A percentile compares a stretch with the other conserved stretches of the same genome.
These are phyloP conservation scores for Podospora pseudocomata DNA, from an alignment of 495 filamentous ascomycete species.

Conservation along the genomic window DNA sequence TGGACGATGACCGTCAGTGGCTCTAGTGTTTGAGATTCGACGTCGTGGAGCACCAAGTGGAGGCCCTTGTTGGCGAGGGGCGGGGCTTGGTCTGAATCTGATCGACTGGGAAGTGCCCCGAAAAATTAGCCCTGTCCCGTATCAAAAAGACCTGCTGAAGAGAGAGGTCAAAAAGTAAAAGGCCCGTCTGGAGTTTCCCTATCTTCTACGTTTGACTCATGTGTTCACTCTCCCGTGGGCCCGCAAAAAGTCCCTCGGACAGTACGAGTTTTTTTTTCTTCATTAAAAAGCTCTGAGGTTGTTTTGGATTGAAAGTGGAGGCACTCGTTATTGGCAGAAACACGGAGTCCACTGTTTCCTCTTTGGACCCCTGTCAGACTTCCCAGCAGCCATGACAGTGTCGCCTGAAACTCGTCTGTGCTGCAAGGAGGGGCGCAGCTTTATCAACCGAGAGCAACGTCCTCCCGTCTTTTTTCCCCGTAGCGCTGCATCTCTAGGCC, in stretches of 20 bases:
- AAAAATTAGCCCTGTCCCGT: neutral
- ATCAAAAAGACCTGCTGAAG: neutral
- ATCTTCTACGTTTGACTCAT: neutral
- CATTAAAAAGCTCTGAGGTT: conserved; percentile 22
- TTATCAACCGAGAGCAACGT: conserved; percentile 17
- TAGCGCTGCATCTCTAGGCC: neutral
- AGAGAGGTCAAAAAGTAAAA: neutral
- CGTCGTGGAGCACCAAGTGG: conserved; percentile 31
- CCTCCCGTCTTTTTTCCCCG: neutral
- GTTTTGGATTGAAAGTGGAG: conserved; percentile 32
- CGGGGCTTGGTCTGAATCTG: conserved; percentile 23
- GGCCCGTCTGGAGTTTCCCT: neutral
- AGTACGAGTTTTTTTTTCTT: neutral
- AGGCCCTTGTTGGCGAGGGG: conserved; percentile 20
- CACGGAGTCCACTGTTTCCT: conserved; percentile 25
- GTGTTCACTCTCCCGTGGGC: neutral
- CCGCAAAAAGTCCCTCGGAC: neutral
- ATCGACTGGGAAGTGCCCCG: neutral
- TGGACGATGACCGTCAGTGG: conserved; percentile 26
- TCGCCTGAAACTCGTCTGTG: conserved; percentile 38
- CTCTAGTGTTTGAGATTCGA: conserved; percentile 36
- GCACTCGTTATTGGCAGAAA: conserved; percentile 23
- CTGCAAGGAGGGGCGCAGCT: conserved; percentile 24
- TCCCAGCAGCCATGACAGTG: conserved; percentile 24
- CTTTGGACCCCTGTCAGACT: conserved; percentile 22